Base-by-base conservation (phyloP, 1,139 yeast species). In the Geotrichum australiense region DNA sequence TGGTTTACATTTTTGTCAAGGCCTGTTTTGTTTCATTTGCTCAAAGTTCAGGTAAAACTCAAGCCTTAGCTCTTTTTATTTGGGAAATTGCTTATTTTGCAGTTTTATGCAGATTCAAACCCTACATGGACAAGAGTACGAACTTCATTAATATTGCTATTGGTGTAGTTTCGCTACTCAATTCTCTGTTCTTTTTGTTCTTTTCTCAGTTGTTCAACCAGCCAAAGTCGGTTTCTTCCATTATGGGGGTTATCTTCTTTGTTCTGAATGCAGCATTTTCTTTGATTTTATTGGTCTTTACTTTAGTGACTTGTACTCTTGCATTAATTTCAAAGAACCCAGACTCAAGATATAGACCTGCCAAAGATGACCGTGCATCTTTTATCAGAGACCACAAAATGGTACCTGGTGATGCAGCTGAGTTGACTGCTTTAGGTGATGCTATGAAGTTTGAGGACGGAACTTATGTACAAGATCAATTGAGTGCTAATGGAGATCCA, bases 281-380 rank as follows among this genome's bases (percentile, higher is more conserved):
- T 4, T 69, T 86, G 52, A 73, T 85, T 58, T 70, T 91, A 59
- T 69, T 91, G 59, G 66, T 91, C 42, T 83, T 86, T 70, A 62
- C 63, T 42, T 80, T 95, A 42, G 80, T 89, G 54, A 78, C 86
- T 34, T 83, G 95, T 11, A 79, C 91, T 63, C 68, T 86, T 54
- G 94, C 95, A 0, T 64, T 87, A 55, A 57, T 86, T 32, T 80
- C 83, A 63, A 85, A 81, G 71, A 87, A 87, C 61, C 96, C 96
- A 46, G 97, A 89, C 62, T 76, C 91, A n/a, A 74, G 94, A 56
- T 85, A 85, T 65, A 87, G 84, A 66, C 95, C 95, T 53, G 83
- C 89, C 77, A 84, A 80, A 61, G 98, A 91, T 61, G 97, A 91
- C 61, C 78, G 98, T 64, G 91, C 86, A 37, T 86, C 96, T 22